phyloP scores from a whole-genome alignment of 805 yeast species.

The Ascoidea rubescens region DNA sequence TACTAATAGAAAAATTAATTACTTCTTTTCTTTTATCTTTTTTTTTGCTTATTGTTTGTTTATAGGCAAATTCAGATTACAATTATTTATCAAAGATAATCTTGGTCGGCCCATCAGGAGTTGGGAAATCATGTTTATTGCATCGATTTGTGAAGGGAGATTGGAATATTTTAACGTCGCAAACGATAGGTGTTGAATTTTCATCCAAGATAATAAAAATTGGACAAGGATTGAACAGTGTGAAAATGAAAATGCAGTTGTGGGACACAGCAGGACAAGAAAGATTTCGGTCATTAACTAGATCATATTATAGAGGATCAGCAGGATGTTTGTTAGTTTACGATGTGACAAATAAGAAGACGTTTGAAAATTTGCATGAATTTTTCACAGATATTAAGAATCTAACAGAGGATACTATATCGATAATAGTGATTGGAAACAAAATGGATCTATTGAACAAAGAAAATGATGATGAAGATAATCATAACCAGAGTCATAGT shows the following conservation, averaged over 20 bases:
- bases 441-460: constrained; percentile 16
- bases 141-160: constrained; percentile 20
- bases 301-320: constrained; percentile 24
- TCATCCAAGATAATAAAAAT: constrained; percentile 18
- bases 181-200: constrained; percentile 28
- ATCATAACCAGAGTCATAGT: too few species aligned
- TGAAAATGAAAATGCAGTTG: constrained; percentile 18
- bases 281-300: constrained; percentile 22
- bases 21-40: background rate
- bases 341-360: constrained; percentile 16
- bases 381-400: constrained; percentile 19
- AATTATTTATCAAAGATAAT: constrained; percentile 26
- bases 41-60: background rate
- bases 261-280: constrained; percentile 27
- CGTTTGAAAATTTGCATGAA: constrained; percentile 17
- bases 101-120: constrained; percentile 27
- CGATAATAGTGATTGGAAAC: constrained; percentile 22
- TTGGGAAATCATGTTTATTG: constrained; percentile 30
- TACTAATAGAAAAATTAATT: too few species aligned
- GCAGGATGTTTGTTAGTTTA: constrained; percentile 24
- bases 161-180: constrained; percentile 17
- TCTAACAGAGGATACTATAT: constrained; percentile 15
- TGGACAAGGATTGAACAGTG: constrained; percentile 8
- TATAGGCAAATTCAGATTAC: constrained; percentile 13
- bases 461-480: constrained; percentile 1